Evolutionary conservation across 371 early-diverging fungal species (phyloP).

Genomic region (Mortierella sp.): DNA sequence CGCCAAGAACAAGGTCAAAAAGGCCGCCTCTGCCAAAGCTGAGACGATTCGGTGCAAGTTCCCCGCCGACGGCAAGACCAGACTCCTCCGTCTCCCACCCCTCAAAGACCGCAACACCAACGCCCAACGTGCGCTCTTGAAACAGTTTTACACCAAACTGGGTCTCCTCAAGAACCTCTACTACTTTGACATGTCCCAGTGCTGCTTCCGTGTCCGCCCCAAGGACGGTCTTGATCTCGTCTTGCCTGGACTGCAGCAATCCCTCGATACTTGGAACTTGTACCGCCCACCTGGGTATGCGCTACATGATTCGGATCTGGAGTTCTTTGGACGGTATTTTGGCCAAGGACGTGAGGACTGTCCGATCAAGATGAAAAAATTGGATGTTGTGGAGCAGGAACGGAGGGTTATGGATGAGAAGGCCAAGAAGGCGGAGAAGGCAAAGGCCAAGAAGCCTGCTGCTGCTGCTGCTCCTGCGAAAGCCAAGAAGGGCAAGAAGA

Average conservation of each 20-base stretch:
- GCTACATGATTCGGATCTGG: conserved; percentile 10
- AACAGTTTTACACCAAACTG: conserved; percentile 25
- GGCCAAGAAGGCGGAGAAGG: neutral
- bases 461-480: neutral
- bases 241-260: conserved; percentile 22
- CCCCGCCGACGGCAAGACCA: neutral
- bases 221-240: conserved; percentile 27
- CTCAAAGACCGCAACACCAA: conserved; percentile 7
- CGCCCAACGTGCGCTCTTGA: neutral
- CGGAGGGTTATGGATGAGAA: neutral
- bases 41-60: neutral
- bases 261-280: conserved; percentile 15
- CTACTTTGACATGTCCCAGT: conserved; percentile 17
- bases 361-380: neutral
- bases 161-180: conserved; percentile 15
- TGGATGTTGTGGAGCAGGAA: conserved; percentile 1
- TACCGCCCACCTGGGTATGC: neutral
- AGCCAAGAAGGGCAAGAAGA: neutral
- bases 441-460: neutral
- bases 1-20: neutral
- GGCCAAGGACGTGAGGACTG: conserved; percentile 20
- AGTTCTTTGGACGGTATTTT: conserved; percentile 32
- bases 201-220: conserved; percentile 25
- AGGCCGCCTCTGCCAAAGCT: neutral
- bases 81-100: neutral